phyloP scores from a whole-genome alignment of 106 monocot species.

The Dactylorhiza incarnata region DNA sequence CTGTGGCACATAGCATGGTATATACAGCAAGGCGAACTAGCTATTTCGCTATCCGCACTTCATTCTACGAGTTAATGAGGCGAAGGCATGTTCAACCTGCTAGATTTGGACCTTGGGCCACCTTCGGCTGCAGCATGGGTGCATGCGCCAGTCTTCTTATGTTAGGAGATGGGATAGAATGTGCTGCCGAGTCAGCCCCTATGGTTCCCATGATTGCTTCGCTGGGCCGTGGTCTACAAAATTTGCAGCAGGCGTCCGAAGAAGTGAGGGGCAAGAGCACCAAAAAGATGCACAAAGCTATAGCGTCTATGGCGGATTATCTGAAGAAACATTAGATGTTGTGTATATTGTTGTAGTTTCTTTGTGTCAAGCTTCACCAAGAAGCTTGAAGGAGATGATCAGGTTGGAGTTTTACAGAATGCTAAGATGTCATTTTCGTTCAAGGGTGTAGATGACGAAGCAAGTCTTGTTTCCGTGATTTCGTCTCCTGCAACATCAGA shows the following conservation, averaged over 20 bases:
- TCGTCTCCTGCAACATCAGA: too few relatives aligned
- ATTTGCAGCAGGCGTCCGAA: constrained; percentile 48
- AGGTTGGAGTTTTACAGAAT: too few relatives aligned
- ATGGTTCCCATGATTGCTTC: constrained; percentile 64
- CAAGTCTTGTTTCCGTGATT: too few relatives aligned
- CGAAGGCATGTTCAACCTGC: constrained; percentile 21
- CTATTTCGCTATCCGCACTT: constrained; percentile 61
- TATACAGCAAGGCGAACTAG: constrained; percentile 61
- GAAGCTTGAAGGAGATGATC: too few relatives aligned
- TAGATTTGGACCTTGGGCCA: constrained; percentile 49
- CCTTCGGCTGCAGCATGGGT: constrained; percentile 61
- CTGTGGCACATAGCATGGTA: constrained; percentile 51
- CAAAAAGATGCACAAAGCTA: constrained; percentile 38
- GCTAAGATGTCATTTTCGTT: too few relatives aligned
- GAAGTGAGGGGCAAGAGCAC: constrained; percentile 34
- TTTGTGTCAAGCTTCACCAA: too few relatives aligned
- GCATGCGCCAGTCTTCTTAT: constrained; percentile 53
- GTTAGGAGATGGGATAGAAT: constrained; percentile 87
- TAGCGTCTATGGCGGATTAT: constrained; percentile 43
- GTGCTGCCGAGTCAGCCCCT: constrained; percentile 66
- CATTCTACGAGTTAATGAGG: constrained; percentile 90
- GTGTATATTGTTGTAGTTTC: too few relatives aligned
- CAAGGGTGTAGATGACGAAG: too few relatives aligned
- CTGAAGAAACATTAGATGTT: constrained; percentile 32
- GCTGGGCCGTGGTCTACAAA: constrained; percentile 70